phyloP scores from a whole-genome alignment of 1,139 yeast species.

The Diutina scorzettiae region DNA sequence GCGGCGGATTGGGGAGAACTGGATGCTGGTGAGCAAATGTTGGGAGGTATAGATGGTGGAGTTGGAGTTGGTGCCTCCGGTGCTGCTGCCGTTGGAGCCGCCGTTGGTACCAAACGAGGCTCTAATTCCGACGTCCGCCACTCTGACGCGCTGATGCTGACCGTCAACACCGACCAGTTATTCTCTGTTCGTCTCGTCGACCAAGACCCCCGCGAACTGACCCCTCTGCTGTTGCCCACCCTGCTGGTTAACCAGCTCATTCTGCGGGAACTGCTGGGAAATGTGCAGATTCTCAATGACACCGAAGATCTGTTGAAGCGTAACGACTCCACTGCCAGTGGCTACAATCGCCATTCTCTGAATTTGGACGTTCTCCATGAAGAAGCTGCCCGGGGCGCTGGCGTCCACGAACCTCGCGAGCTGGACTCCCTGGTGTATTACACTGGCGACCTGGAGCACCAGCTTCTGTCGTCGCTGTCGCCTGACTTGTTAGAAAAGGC shows the following conservation, averaged over 20 bases:
- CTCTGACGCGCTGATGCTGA: constrained; percentile 64
- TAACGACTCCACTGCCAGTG: not conserved
- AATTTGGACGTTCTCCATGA: constrained; percentile 2
- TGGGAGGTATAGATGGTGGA: constrained; percentile 7
- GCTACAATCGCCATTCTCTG: not conserved
- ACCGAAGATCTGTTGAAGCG: not conserved
- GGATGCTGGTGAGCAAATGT: constrained; percentile 13
- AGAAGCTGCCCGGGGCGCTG: not conserved
- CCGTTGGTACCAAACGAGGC: not conserved
- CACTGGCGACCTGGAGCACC: not conserved
- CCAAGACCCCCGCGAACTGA: constrained; percentile 15
- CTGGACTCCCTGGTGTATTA: constrained; percentile 5
- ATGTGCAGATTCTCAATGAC: not conserved
- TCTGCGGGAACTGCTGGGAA: not conserved
- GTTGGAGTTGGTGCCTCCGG: not conserved
- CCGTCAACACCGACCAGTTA: constrained; percentile 78
- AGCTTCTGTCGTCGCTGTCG: constrained; percentile 3
- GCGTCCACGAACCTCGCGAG: not conserved
- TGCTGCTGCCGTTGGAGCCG: not conserved
- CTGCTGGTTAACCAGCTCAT: not conserved
- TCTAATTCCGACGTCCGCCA: constrained; percentile 9
- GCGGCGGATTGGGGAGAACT: constrained; percentile 25
- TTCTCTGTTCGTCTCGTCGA: constrained; percentile 71
- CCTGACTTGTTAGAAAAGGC: constrained; percentile 4
- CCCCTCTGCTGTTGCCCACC: not conserved